phyloP scores from a whole-genome alignment of 73 alveolate species.

The Paramecium biaurelia region DNA sequence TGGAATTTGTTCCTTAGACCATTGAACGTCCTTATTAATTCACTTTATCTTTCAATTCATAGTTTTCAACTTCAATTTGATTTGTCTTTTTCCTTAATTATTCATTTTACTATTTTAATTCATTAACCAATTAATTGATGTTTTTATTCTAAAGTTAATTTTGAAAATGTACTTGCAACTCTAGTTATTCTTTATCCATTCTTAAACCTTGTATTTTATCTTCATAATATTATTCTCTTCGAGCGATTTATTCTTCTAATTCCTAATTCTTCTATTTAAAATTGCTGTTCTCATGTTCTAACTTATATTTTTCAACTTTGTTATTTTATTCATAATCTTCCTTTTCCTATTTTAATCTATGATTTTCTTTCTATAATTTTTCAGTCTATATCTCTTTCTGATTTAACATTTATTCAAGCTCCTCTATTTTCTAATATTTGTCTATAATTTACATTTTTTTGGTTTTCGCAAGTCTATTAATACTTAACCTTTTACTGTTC shows the following conservation, averaged over 20 bases:
- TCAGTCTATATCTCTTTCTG: neutral
- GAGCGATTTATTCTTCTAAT: neutral
- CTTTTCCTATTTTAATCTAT: neutral
- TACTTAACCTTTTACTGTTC: neutral
- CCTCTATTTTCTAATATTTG: neutral
- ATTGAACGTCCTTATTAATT: neutral
- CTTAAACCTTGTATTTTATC: neutral
- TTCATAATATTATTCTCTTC: constrained; percentile 27
- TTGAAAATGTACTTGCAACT: neutral
- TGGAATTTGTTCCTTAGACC: neutral
- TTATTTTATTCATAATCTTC: neutral
- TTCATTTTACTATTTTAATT: constrained; percentile 13
- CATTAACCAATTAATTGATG: neutral
- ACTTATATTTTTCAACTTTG: neutral
- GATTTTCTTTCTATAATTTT: neutral
- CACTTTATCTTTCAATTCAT: constrained; percentile 25
- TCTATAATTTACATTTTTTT: neutral
- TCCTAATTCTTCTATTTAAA: neutral
- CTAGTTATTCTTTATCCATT: constrained; percentile 16
- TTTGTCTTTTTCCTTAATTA: neutral
- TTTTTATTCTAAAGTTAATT: neutral
- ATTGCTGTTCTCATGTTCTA: neutral
- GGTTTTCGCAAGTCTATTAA: neutral
- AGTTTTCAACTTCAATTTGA: neutral
- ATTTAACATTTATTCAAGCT: neutral